phyloP scores from a whole-genome alignment of 192 early-diverging fungal species.

The Podochytrium sp. region DNA sequence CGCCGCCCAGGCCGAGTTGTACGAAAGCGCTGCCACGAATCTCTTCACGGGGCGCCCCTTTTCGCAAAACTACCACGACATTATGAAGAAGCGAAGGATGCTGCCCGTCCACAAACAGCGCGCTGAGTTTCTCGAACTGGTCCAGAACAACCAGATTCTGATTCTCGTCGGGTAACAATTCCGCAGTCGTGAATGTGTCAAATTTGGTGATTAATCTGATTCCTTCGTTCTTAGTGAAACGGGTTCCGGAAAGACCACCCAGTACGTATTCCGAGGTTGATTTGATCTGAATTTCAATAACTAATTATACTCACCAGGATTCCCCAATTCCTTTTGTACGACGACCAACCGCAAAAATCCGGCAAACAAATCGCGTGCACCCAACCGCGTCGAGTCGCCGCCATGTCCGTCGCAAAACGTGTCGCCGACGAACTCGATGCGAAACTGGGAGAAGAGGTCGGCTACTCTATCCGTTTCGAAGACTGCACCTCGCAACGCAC shows the following conservation, averaged over 20 bases:
- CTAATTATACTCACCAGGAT: conserved; percentile 57
- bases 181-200: too few species aligned
- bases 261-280: conserved; percentile 58
- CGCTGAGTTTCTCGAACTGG: conserved; percentile 84
- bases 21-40: conserved; percentile 75
- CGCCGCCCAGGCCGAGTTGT: conserved; percentile 76
- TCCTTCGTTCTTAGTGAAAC: conserved; percentile 2
- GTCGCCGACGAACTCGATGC: conserved; percentile 98
- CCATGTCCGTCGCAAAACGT: conserved; percentile 99
- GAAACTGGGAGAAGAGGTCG: conserved; percentile 91
- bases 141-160: conserved; percentile 93
- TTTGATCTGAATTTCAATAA: not conserved
- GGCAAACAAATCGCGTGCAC: conserved; percentile 97
- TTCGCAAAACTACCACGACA: conserved; percentile 82
- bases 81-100: conserved; percentile 81
- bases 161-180: conserved; percentile 94
- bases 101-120: conserved; percentile 96
- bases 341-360: conserved; percentile 84
- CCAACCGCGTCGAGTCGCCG: conserved; percentile 97
- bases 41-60: conserved; percentile 81
- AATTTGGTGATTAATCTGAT: not conserved
- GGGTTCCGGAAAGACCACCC: conserved; percentile 86
- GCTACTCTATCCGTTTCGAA: conserved; percentile 99
- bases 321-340: conserved; percentile 92
- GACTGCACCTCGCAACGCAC: conserved; percentile 87